Evolutionary conservation across 768 basidiomycete species (phyloP).

Genomic region (Fibroporia radiculosa): DNA sequence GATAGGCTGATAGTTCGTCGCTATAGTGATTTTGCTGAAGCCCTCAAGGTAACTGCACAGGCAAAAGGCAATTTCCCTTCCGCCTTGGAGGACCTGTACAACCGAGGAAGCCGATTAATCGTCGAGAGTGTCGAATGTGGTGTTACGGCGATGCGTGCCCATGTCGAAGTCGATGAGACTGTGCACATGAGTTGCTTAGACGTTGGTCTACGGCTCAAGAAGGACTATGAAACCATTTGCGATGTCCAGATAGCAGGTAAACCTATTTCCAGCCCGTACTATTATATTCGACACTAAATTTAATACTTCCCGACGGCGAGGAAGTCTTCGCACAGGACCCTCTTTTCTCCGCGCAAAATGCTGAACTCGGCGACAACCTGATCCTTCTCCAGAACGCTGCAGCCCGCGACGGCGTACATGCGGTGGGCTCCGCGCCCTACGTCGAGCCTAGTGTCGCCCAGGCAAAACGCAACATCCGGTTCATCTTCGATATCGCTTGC

Average conservation of each 20-base stretch:
- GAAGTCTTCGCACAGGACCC: conserved; percentile 59
- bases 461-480: conserved; percentile 44
- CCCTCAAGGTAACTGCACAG: conserved; percentile 40
- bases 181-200: conserved; percentile 50
- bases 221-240: conserved; percentile 37
- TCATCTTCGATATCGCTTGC: conserved; percentile 42
- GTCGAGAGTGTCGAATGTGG: conserved; percentile 50
- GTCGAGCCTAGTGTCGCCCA: conserved; percentile 44
- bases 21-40: conserved; percentile 49
- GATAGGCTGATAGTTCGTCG: conserved; percentile 1
- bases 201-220: conserved; percentile 39
- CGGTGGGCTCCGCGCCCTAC: conserved; percentile 59
- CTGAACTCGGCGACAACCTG: conserved; percentile 37
- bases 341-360: conserved; percentile 33
- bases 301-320: neutral
- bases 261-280: neutral
- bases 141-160: conserved; percentile 62
- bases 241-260: conserved; percentile 54
- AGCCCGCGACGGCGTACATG: conserved; percentile 32
- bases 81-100: conserved; percentile 37
- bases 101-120: conserved; percentile 46
- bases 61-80: conserved; percentile 44
- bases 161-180: conserved; percentile 53
- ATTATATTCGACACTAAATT: no score
- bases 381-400: conserved; percentile 37